Conservation (phyloP, 306 rosid genomes). For the Geum urbanum region DNA sequence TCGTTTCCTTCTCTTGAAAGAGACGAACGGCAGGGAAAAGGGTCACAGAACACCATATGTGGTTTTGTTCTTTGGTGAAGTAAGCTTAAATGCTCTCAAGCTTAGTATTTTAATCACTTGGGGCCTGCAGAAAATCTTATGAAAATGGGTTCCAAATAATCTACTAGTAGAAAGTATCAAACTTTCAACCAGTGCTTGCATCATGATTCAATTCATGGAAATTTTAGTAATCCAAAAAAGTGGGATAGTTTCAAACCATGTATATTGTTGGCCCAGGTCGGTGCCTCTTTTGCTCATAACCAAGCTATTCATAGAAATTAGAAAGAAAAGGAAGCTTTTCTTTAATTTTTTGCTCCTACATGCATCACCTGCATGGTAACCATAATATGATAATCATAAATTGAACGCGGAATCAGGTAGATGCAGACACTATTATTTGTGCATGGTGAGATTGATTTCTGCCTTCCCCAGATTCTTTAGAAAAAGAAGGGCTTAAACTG, state of each 20-base stretch:
- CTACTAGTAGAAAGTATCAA: background rate
- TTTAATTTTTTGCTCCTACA: background rate
- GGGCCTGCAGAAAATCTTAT: background rate
- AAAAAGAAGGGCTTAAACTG: background rate
- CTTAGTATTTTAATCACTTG: background rate
- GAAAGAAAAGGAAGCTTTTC: background rate
- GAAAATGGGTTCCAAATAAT: conserved; percentile 5
- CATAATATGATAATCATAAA: background rate
- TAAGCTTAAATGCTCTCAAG: background rate
- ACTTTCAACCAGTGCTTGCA: background rate
- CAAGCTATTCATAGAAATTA: background rate
- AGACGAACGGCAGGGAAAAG: background rate
- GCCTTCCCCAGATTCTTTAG: background rate
- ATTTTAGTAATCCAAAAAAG: conserved; percentile 9
- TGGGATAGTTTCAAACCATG: conserved; percentile 1
- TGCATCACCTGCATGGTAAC: no score
- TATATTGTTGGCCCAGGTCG: background rate
- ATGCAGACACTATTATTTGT: background rate
- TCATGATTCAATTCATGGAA: background rate
- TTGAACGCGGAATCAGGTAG: conserved; percentile 16
- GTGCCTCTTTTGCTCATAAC: background rate
- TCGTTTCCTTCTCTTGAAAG: conserved; percentile 4
- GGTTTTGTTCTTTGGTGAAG: background rate
- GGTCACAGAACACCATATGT: background rate
- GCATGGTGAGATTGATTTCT: background rate